Evolutionary conservation across 495 filamentous ascomycete genomes (phyloP), one percentile per base, ranked within the genome.

Genomic region (Podospora comata): DNA sequence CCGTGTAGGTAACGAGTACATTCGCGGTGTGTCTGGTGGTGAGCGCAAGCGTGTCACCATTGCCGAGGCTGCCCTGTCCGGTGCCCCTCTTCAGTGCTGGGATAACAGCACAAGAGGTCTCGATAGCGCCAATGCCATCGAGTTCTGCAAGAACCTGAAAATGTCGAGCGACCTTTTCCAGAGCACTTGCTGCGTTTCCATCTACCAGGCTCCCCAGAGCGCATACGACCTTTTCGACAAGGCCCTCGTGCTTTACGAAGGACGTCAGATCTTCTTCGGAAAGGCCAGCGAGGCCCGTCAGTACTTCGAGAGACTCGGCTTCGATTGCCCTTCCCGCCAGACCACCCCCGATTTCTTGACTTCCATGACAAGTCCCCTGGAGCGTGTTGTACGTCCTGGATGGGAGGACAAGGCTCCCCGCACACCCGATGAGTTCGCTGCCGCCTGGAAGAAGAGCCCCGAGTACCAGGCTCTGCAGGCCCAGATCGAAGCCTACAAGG

Each of bases 11-110:
- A 92, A 94, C 75, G 90, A 92, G 65, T 91, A 89, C 65, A 84
- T 93, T 60, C 86, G 91, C 54, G 92, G 92, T 67, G 89, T 95
- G 0, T 90, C 86, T 32, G 92, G 92, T 65, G 92, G 92, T 67
- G 92, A 96, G 77, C 77, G 92, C 11, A 94, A 94, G 80, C 87
- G 92, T 68, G 90, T 93, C 60, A 91, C 88, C 77, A 94, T 95
- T 71, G 88, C 91, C 3, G 92, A 95, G 71, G 84, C 83, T 26
- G 84, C 85, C 6, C 79, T 93, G 26, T 88, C 87, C 57, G 83
- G 84, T 7, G 85, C 85, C 26, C 88, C 90, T 0, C 76, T 96
- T 15, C 90, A 92, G 72, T 93, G 91, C 80, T 96, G 92, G 92
- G 92, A 95, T 72, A 91, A 92, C 78, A 91, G 87, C 68, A 94